Percentiles rank a stretch among this genome's conserved stretches.
These are phyloP conservation scores for Vigna radiata DNA, from an alignment of 306 rosid species.

Conservation along the genomic window DNA sequence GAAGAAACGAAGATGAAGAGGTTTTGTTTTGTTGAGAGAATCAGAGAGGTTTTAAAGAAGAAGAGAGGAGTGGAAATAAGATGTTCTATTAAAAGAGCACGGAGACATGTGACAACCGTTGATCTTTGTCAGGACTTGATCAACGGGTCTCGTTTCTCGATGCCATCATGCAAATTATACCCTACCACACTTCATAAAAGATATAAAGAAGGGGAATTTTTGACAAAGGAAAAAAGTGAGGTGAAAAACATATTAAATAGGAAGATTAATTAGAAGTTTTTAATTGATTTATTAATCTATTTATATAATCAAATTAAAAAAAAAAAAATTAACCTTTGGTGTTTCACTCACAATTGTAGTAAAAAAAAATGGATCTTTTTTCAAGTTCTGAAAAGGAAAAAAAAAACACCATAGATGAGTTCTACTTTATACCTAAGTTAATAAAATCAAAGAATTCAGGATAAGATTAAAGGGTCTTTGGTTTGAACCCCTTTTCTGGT, in stretches of 20 bases:
- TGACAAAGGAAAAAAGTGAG: too few species aligned
- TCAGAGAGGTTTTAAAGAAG: too few species aligned
- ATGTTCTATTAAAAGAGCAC: neutral
- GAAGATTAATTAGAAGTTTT: too few species aligned
- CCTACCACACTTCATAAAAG: neutral
- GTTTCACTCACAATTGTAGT: too few species aligned
- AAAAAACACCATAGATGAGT: neutral
- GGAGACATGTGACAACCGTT: neutral
- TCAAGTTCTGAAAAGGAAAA: neutral
- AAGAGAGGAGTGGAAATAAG: neutral
- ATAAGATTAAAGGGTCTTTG: neutral
- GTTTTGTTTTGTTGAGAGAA: too few species aligned
- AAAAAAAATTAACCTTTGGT: neutral
- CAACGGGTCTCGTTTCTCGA: neutral
- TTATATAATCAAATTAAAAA: neutral
- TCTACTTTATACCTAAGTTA: neutral
- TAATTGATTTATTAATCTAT: neutral
- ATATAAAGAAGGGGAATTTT: neutral
- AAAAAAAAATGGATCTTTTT: neutral
- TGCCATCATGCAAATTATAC: neutral
- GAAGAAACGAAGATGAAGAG: constrained; percentile 23
- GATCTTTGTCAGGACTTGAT: neutral
- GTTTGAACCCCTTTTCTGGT: neutral
- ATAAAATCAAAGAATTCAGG: neutral
- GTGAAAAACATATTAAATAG: too few species aligned